Percentiles rank a stretch among this genome's conserved stretches.
These are phyloP conservation scores for Metschnikowia cubensis DNA, from an alignment of 805 yeast genomes.

Conservation along the genomic window DNA sequence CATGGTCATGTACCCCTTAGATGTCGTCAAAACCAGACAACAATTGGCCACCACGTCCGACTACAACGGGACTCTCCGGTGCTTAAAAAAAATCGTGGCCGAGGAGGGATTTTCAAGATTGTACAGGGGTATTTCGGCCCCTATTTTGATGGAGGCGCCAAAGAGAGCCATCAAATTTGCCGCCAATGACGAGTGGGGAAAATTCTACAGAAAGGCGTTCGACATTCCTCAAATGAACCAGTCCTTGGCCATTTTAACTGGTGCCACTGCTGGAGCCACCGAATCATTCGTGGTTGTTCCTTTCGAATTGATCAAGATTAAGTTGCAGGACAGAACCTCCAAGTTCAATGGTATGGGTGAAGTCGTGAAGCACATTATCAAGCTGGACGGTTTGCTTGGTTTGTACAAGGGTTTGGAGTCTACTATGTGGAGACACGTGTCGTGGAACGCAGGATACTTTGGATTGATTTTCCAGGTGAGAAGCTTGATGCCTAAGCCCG, in stretches of 20 bases:
- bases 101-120: conserved; percentile 81
- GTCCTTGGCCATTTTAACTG: conserved; percentile 81
- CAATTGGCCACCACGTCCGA: conserved; percentile 65
- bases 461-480: conserved; percentile 91
- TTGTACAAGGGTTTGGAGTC: conserved; percentile 95
- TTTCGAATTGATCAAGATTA: conserved; percentile 90
- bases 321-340: conserved; percentile 85
- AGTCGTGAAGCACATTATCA: conserved; percentile 68
- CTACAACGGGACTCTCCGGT: conserved; percentile 80
- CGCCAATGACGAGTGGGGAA: conserved; percentile 95
- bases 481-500: conserved; percentile 71
- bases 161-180: conserved; percentile 98
- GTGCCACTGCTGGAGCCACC: conserved; percentile 98
- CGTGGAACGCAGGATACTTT: conserved; percentile 98
- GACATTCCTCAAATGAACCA: conserved; percentile 72
- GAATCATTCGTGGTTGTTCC: conserved; percentile 98
- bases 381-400: conserved; percentile 74
- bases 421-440: conserved; percentile 93
- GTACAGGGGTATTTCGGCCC: conserved; percentile 93
- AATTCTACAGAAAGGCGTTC: conserved; percentile 67
- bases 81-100: conserved; percentile 75
- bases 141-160: conserved; percentile 98
- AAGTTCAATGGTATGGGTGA: conserved; percentile 81
- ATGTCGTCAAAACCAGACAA: conserved; percentile 94
- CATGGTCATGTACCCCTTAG: conserved; percentile 92